A percentile compares a stretch with the other conserved stretches of the same genome.
Evolutionary conservation across 176 grass and related monocot species (phyloP).

Genomic region (Themeda triandra): DNA sequence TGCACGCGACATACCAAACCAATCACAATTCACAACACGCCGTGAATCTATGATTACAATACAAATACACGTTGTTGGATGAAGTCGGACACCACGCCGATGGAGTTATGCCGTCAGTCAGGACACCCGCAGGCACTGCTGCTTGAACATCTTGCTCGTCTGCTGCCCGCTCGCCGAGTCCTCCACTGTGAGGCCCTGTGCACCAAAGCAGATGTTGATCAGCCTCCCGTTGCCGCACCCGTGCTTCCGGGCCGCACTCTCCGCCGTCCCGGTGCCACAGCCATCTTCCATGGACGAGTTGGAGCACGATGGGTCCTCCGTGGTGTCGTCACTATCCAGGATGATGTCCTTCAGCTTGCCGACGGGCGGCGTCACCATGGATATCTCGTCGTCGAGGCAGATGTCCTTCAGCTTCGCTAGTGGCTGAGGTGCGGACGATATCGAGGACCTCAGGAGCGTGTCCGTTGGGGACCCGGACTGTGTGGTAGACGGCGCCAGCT

Average conservation of each 20-base stretch:
- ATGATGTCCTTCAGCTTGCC: constrained; percentile 61
- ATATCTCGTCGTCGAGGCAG: constrained; percentile 39
- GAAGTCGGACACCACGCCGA: neutral
- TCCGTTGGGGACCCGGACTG: neutral
- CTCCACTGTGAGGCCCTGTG: constrained; percentile 65
- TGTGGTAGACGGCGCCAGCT: constrained; percentile 5
- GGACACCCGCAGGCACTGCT: constrained; percentile 44
- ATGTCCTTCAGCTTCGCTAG: constrained; percentile 59
- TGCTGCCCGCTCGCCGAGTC: constrained; percentile 53
- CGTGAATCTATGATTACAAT: neutral
- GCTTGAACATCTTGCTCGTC: constrained; percentile 55
- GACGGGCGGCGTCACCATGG: constrained; percentile 21
- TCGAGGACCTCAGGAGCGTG: constrained; percentile 28
- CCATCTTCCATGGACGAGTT: constrained; percentile 43
- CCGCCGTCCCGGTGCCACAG: neutral
- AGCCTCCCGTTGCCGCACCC: constrained; percentile 56
- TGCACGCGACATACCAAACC: neutral
- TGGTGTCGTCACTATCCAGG: constrained; percentile 27
- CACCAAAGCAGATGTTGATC: constrained; percentile 89
- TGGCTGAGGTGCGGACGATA: constrained; percentile 16
- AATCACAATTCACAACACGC: neutral
- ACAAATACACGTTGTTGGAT: neutral
- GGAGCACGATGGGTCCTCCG: constrained; percentile 63
- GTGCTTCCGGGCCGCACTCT: constrained; percentile 25
- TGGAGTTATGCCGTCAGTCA: constrained; percentile 18